phyloP scores from a whole-genome alignment of 2,329 filamentous ascomycete species.

The Cladosporium austrohemisphaericum region DNA sequence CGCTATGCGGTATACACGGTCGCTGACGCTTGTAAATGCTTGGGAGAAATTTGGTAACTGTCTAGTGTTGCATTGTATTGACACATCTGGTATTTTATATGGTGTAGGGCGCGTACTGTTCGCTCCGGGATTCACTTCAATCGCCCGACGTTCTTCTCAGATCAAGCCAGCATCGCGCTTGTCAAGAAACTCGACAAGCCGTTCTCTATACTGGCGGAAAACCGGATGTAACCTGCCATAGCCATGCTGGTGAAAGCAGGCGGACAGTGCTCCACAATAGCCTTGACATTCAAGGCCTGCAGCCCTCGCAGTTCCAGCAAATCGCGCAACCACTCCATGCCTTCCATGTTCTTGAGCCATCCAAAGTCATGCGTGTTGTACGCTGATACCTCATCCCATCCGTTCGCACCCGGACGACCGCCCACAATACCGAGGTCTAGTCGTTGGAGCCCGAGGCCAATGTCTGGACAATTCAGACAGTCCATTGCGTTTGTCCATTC shows the following conservation, averaged over 20 bases:
- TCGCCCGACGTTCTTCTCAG: too few relatives aligned
- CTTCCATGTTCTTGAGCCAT: constrained; percentile 43
- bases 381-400: constrained; percentile 49
- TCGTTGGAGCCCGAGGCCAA: constrained; percentile 37
- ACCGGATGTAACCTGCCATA: constrained; percentile 57
- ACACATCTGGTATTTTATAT: too few relatives aligned
- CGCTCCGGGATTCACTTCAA: background rate
- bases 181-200: constrained; percentile 54
- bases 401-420: constrained; percentile 44
- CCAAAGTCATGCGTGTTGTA: constrained; percentile 48
- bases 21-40: too few relatives aligned
- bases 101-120: background rate
- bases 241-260: constrained; percentile 48
- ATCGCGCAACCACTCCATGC: constrained; percentile 57
- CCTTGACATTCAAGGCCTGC: constrained; percentile 49
- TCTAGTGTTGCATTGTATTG: too few relatives aligned
- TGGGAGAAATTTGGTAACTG: too few relatives aligned
- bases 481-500: constrained; percentile 55
- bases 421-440: constrained; percentile 52
- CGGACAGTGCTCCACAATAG: constrained; percentile 54
- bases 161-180: constrained; percentile 31
- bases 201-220: constrained; percentile 57
- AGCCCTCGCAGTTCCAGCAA: constrained; percentile 50
- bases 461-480: constrained; percentile 37
- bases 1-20: too few relatives aligned